Percentiles rank a stretch among this genome's conserved stretches.
phyloP scores from a whole-genome alignment of 2,329 filamentous ascomycete genomes.

The Rhynchosporium secalis region DNA sequence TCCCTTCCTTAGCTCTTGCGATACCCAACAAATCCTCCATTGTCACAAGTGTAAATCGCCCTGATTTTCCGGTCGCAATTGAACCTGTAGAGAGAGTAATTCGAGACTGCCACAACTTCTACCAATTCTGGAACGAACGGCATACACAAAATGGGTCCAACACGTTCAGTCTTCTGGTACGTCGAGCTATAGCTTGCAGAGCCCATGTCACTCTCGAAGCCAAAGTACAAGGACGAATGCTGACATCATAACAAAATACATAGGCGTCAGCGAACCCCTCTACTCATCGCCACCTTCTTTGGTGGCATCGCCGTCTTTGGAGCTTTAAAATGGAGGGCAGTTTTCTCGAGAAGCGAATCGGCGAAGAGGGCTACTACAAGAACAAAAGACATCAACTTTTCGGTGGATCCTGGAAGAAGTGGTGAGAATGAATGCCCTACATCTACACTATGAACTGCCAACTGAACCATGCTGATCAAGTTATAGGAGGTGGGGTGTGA shows the following conservation, averaged over 20 bases:
- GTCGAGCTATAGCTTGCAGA: slow-evolving; percentile 10
- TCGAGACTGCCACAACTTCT: background rate
- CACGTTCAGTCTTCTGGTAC: slow-evolving; percentile 26
- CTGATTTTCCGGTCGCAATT: background rate
- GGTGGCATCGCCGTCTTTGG: slow-evolving; percentile 35
- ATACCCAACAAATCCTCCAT: background rate
- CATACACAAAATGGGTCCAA: slow-evolving; percentile 24
- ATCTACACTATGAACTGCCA: background rate
- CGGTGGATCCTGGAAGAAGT: slow-evolving; percentile 37
- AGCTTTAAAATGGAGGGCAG: slow-evolving; percentile 39
- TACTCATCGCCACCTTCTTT: slow-evolving; percentile 36
- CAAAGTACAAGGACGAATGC: background rate
- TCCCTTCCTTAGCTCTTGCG: background rate
- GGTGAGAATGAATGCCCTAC: slow-evolving; percentile 25
- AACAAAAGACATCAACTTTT: slow-evolving; percentile 33
- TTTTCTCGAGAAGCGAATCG: slow-evolving; percentile 38
- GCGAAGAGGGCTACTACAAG: slow-evolving; percentile 35
- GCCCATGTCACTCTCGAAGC: background rate
- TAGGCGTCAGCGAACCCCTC: slow-evolving; percentile 34
- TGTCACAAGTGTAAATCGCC: background rate
- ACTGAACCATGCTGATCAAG: background rate
- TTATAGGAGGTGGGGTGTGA: slow-evolving; percentile 9
- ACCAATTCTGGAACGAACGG: background rate
- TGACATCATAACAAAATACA: slow-evolving; percentile 3
- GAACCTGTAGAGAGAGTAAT: background rate